Conservation (phyloP, 441 rosid genomes). For the Melastoma candidum region DNA sequence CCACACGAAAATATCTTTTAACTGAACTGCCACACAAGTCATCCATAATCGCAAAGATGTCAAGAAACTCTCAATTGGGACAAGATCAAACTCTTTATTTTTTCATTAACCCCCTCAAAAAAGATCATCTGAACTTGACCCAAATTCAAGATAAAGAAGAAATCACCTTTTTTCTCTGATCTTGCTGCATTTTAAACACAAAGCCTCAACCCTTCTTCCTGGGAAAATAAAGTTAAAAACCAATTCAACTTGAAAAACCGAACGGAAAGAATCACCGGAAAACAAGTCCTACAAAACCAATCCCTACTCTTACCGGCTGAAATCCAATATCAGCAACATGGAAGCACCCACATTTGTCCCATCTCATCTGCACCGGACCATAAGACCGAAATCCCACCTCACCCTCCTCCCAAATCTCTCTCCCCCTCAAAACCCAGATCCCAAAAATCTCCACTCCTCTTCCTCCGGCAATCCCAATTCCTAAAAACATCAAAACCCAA, state of each 20-base stretch:
- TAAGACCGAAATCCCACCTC: conserved; percentile 43
- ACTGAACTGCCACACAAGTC: conserved; percentile 6
- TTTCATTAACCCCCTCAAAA: neutral
- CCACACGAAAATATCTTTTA: neutral
- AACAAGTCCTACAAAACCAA: neutral
- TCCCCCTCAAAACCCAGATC: conserved; percentile 25
- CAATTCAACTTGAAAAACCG: neutral
- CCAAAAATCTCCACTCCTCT: neutral
- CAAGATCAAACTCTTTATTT: neutral
- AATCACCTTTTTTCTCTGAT: conserved; percentile 71
- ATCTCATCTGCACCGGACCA: conserved; percentile 55
- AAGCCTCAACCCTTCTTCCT: neutral
- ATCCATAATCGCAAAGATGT: neutral
- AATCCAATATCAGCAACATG: neutral
- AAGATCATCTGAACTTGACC: neutral
- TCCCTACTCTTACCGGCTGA: conserved; percentile 1
- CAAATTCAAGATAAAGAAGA: conserved; percentile 4
- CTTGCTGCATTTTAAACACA: conserved; percentile 48
- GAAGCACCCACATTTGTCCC: conserved; percentile 83
- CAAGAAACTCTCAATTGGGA: neutral
- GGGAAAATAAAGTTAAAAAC: neutral
- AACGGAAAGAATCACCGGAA: conserved; percentile 1
- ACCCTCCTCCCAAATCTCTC: conserved; percentile 30
- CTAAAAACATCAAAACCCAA: no score
- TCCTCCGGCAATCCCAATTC: neutral